Evolutionary conservation across 768 basidiomycete species (phyloP), one percentile per base, ranked within the genome.

Genomic region (Kwoniella mangroviensis): DNA sequence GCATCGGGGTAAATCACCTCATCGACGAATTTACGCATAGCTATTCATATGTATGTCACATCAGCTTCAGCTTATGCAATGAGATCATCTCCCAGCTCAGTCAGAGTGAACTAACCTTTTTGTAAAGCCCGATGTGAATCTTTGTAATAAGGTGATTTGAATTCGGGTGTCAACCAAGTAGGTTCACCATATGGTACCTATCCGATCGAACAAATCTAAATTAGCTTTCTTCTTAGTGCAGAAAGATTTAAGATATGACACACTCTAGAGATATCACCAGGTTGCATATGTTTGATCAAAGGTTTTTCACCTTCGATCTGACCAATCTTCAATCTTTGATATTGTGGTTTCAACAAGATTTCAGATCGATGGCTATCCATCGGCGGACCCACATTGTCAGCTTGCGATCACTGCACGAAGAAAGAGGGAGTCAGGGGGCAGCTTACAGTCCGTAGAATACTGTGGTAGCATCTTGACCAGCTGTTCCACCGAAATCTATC

Each of bases 141-240:
- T 24, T 86, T 89, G 84, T 86, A 97, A 84, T 93, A 93, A 0
- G 92, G 90, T 67, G 87, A 89, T 77, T 90, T 85, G 84, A 88
- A 94, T 19, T 89, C 91, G 3, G 85, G 73, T 0, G 86, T 84
- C 63, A 94, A 83, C 92, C 93, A 96, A 2, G 89, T 90, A 4
- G 94, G 91, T 79, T 97, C 94, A 0, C 89, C 92, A 82, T 94
- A 96, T 0, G 95, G 94, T 0, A 96, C 90, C 51, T 85, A 49
- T 11, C 1, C 22, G 10, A 49, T 49, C 19, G 45, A 15, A 49
- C 45, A 26, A 26, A 26, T 26, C 26, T 26, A 26, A 26, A 26
- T 26, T 26, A 26, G 26, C 26, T 26, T 26, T 26, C 26, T 4
- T 26, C 26, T 26, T 26, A 26, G 26, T 26, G 26, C 26, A 26